These are phyloP conservation scores for Hemerocallis citrina DNA, from an alignment of 106 monocot genomes.

Conservation along the genomic window DNA sequence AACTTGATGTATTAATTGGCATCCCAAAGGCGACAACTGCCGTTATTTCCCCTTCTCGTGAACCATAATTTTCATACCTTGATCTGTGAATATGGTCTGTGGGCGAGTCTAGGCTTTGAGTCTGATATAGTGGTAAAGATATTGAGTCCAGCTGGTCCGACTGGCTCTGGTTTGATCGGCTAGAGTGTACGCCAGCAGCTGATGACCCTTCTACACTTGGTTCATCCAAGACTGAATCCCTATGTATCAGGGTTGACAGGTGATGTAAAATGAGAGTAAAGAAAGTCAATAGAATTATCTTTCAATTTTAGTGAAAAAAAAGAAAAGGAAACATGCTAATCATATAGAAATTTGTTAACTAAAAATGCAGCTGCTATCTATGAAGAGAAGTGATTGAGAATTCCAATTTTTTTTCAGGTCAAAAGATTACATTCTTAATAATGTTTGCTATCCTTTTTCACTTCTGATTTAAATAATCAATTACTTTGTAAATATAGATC, in stretches of 20 bases:
- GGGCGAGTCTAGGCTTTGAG: constrained; percentile 1
- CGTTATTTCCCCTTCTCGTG: neutral
- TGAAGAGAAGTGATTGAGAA: no score
- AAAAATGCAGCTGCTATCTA: no score
- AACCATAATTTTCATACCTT: constrained; percentile 1
- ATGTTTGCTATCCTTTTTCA: no score
- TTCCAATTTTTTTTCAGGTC: no score
- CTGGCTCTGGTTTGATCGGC: constrained; percentile 9
- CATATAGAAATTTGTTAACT: no score
- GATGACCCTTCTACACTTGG: neutral
- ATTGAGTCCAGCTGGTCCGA: constrained; percentile 18
- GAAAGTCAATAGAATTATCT: no score
- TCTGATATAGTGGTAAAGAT: constrained; percentile 6
- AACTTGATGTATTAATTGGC: neutral
- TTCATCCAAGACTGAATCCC: constrained; percentile 21
- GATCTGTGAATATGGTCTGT: constrained; percentile 5
- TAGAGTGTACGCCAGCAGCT: constrained; percentile 8
- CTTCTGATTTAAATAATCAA: no score
- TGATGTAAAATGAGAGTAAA: neutral
- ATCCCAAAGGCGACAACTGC: neutral
- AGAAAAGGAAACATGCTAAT: no score
- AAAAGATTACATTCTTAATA: no score
- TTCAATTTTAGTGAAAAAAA: no score
- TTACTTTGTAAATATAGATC: no score
- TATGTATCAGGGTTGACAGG: neutral